Evolutionary conservation across 2,329 filamentous ascomycete species (phyloP), one percentile per base, ranked within the genome.

Genomic region (Ascomycota sp.): DNA sequence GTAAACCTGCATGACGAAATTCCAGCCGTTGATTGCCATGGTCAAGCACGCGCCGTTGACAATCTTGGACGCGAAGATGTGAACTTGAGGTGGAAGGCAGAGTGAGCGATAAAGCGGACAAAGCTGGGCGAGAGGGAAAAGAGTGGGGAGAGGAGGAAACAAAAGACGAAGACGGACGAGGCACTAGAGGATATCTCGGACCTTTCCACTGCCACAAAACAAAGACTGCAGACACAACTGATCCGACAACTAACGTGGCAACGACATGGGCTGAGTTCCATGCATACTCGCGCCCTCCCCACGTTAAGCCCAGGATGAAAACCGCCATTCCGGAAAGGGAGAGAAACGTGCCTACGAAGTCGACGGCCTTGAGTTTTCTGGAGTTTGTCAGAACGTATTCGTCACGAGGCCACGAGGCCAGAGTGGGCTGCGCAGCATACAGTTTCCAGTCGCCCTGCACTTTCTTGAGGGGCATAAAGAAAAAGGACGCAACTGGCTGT

Each of bases 11-110:
- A 65, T 57, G 17, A 68, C 50, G 32, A 67, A 67, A 36, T 67
- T 67, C 64, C 65, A 69, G 4, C 65, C 64, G 30, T 68, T 67
- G 40, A 69, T 58, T 23, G 63, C 61, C 60, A 65, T 66, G 11
- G 61, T 66, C 12, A 69, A 36, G 34, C 60, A 66, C 1, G 63
- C 61, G 1, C 65, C 63, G 23, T 63, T 64, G 20, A 67, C 61
- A 20, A 68, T 63, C 11, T 47, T 50, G 1, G 52, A 56, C 37
- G 57, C 57, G 52, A 69, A 67, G 11, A 72, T 63, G 36, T 64
- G 57, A 23, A 67, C 53, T 42, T 42, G 31, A 3, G 2, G 28
- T 4, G 27, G 27, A 20, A 26, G 25, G 7, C 19, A 20, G 8
- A 7, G n/a, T n/a, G n/a, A n/a, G 12, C 27, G 8, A 8, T 20